phyloP scores from a whole-genome alignment of 2,329 filamentous ascomycete genomes.

The Fusarium sacchari region DNA sequence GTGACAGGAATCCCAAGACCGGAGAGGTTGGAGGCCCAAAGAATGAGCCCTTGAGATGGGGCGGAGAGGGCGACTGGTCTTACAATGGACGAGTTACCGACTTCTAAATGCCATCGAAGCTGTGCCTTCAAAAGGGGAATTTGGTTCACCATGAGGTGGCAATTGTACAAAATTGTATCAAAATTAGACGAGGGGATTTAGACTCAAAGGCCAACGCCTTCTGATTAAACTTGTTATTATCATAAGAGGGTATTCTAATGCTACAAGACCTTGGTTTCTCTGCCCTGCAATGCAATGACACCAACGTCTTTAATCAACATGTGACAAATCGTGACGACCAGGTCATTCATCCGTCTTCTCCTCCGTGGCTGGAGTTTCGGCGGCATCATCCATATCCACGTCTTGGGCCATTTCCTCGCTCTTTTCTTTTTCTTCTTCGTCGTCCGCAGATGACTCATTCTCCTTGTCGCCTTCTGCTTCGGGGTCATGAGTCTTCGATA shows the following conservation, averaged over 20 bases:
- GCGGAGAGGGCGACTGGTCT: slow-evolving; percentile 80
- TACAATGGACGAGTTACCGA: slow-evolving; percentile 96
- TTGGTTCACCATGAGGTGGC: background rate
- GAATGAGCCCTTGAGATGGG: slow-evolving; percentile 95
- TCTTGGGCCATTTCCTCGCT: slow-evolving; percentile 39
- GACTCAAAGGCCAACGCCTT: slow-evolving; percentile 16
- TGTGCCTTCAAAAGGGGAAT: background rate
- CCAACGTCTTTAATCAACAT: slow-evolving; percentile 37
- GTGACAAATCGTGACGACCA: slow-evolving; percentile 15
- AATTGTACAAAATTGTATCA: slow-evolving; percentile 30
- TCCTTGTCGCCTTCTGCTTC: slow-evolving; percentile 58
- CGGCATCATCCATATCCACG: slow-evolving; percentile 47
- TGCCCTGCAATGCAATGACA: slow-evolving; percentile 37
- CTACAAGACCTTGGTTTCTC: slow-evolving; percentile 34
- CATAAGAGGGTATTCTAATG: slow-evolving; percentile 44
- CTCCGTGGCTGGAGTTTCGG: slow-evolving; percentile 22
- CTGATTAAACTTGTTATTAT: slow-evolving; percentile 33
- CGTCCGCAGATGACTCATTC: slow-evolving; percentile 49
- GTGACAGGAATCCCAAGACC: slow-evolving; percentile 90
- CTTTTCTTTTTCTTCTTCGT: slow-evolving; percentile 7
- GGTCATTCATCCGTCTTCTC: slow-evolving; percentile 27
- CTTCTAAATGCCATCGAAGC: slow-evolving; percentile 61
- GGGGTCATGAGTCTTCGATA: slow-evolving; percentile 44
- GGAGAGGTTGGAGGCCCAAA: slow-evolving; percentile 97
- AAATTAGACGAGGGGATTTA: slow-evolving; percentile 22